A percentile compares a stretch with the other conserved stretches of the same genome.
Conservation (phyloP, 352 stramenopile species). For the Stephanocyclus meneghinianus region DNA sequence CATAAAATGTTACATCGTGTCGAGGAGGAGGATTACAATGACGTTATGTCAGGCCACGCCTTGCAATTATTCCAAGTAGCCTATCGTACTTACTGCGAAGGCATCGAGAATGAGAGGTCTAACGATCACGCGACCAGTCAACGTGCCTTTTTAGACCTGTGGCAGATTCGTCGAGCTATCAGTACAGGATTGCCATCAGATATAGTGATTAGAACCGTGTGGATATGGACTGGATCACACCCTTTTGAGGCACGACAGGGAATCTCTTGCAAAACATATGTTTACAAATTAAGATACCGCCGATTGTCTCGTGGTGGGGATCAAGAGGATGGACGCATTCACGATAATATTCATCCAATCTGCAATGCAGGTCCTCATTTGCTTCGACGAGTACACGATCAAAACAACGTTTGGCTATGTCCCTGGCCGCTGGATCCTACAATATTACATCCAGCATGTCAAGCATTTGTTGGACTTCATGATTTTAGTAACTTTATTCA, state of each 20-base stretch:
- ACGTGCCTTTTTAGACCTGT: slow-evolving; percentile 31
- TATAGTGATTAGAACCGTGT: slow-evolving; percentile 58
- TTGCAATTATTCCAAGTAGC: slow-evolving; percentile 30
- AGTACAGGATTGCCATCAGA: slow-evolving; percentile 68
- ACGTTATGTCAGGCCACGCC: slow-evolving; percentile 21
- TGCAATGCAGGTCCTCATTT: slow-evolving; percentile 59
- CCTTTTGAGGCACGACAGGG: slow-evolving; percentile 68
- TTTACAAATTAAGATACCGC: slow-evolving; percentile 72
- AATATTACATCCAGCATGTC: slow-evolving; percentile 50
- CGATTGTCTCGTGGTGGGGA: neutral
- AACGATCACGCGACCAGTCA: neutral
- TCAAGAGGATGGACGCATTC: neutral
- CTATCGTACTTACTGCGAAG: neutral
- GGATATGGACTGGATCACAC: slow-evolving; percentile 20
- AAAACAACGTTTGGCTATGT: slow-evolving; percentile 58
- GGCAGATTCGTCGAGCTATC: slow-evolving; percentile 63
- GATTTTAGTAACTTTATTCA: slow-evolving; percentile 75
- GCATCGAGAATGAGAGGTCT: neutral
- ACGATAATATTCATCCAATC: slow-evolving; percentile 49
- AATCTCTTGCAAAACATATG: slow-evolving; percentile 65
- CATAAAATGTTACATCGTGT: neutral
- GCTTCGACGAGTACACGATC: slow-evolving; percentile 46
- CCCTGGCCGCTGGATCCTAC: slow-evolving; percentile 67
- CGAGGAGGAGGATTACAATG: neutral
- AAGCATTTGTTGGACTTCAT: slow-evolving; percentile 55